Percentiles rank a stretch among this genome's conserved stretches.
Evolutionary conservation across 2,329 filamentous ascomycete genomes (phyloP).

Genomic region (Colletotrichum euphorbiae): DNA sequence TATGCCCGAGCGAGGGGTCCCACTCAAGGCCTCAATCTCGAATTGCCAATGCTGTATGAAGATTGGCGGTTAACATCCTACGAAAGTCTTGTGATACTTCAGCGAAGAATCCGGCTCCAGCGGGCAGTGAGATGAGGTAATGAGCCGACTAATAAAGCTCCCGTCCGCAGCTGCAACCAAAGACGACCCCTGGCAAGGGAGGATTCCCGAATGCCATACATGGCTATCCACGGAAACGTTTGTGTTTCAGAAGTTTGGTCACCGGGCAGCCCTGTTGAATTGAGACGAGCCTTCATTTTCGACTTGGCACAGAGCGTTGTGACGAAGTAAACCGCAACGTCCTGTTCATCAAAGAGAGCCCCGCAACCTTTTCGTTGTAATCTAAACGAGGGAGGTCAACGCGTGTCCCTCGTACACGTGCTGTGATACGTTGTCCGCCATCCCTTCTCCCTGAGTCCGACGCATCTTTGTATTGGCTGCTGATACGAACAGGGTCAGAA

Average conservation of each 20-base stretch:
- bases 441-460: not conserved
- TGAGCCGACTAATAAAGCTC: slow-evolving; percentile 19
- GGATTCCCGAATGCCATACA: slow-evolving; percentile 23
- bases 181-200: slow-evolving; percentile 11
- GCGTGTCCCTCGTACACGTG: not conserved
- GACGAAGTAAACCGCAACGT: not conserved
- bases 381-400: slow-evolving; percentile 1
- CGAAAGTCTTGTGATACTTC: not conserved
- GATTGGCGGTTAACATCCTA: not conserved
- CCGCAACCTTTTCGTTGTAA: not conserved
- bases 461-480: not conserved
- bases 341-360: slow-evolving; percentile 1
- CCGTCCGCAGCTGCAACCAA: slow-evolving; percentile 23
- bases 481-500: slow-evolving; percentile 8
- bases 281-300: slow-evolving; percentile 4
- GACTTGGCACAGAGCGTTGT: slow-evolving; percentile 12
- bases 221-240: slow-evolving; percentile 26
- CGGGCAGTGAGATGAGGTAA: slow-evolving; percentile 15
- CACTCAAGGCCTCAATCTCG: slow-evolving; percentile 10
- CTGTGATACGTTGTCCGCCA: not conserved
- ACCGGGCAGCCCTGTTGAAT: slow-evolving; percentile 22
- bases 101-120: slow-evolving; percentile 6
- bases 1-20: slow-evolving; percentile 14
- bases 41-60: slow-evolving; percentile 3
- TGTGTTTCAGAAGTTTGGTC: slow-evolving; percentile 30